Evolutionary conservation across 2,329 filamentous ascomycete genomes (phyloP).

Genomic region (Didymella arachidicola): DNA sequence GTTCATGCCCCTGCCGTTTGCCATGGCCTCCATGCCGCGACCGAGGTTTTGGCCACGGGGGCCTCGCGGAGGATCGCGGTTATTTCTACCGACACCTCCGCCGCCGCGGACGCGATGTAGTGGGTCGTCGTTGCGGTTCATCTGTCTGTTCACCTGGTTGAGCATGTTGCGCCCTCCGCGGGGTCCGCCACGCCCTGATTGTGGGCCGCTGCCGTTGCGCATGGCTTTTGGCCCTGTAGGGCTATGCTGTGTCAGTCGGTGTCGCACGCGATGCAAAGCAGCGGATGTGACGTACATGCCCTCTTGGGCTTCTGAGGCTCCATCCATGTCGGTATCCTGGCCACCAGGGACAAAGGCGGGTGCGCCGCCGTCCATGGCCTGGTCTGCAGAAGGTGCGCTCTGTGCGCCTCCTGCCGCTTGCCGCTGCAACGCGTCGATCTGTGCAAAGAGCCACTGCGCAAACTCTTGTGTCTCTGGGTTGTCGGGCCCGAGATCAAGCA

Average conservation of each 20-base stretch:
- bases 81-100: constrained; percentile 82
- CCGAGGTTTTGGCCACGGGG: constrained; percentile 62
- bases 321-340: constrained; percentile 76
- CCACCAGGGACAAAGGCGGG: constrained; percentile 47
- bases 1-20: constrained; percentile 51
- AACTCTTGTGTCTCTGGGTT: constrained; percentile 85
- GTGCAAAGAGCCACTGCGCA: constrained; percentile 90
- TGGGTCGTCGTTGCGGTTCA: constrained; percentile 79
- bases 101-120: constrained; percentile 79
- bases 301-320: constrained; percentile 57
- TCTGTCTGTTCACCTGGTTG: constrained; percentile 81
- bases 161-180: constrained; percentile 80
- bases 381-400: constrained; percentile 27
- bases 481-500: constrained; percentile 81
- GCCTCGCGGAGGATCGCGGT: constrained; percentile 76
- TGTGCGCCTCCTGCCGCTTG: constrained; percentile 61
- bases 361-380: constrained; percentile 35
- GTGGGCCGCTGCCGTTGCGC: constrained; percentile 70
- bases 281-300: constrained; percentile 51
- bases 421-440: constrained; percentile 73
- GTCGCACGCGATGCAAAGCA: constrained; percentile 8
- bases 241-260: constrained; percentile 60
- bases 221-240: constrained; percentile 95
- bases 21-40: constrained; percentile 47
- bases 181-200: constrained; percentile 39